These are phyloP conservation scores for Apophysomyces variabilis DNA, from an alignment of 371 early-diverging fungal species.

Conservation along the genomic window DNA sequence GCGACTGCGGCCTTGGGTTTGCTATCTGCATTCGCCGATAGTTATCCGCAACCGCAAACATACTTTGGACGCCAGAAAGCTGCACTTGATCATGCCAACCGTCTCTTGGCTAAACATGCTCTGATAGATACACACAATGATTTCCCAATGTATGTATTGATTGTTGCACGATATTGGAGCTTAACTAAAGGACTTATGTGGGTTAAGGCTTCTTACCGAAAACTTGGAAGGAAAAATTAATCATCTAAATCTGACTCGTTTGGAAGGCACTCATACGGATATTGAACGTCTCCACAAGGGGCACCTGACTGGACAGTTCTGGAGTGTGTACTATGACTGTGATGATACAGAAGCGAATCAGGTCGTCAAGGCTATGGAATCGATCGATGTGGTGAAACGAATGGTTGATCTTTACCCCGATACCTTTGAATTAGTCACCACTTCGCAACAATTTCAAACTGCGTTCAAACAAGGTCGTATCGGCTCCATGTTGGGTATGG, in stretches of 20 bases:
- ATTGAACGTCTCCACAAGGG: constrained; percentile 49
- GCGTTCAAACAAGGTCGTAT: constrained; percentile 51
- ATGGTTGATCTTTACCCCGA: constrained; percentile 56
- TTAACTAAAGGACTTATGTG: neutral
- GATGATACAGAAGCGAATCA: constrained; percentile 40
- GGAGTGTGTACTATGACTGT: constrained; percentile 64
- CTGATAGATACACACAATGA: constrained; percentile 56
- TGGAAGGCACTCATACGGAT: constrained; percentile 50
- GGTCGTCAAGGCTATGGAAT: constrained; percentile 48
- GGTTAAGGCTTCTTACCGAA: constrained; percentile 37
- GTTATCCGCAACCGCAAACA: neutral
- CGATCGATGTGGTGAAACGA: constrained; percentile 65
- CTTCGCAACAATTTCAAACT: constrained; percentile 48
- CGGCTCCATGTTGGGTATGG: constrained; percentile 69
- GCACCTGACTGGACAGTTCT: constrained; percentile 63
- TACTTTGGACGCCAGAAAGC: constrained; percentile 13
- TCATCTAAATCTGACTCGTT: constrained; percentile 35
- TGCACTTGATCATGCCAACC: constrained; percentile 32
- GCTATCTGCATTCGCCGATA: neutral
- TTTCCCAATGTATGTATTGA: constrained; percentile 38
- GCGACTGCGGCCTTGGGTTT: neutral
- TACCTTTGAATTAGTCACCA: constrained; percentile 53
- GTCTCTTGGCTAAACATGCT: constrained; percentile 32
- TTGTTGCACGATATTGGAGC: neutral
- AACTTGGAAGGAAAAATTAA: constrained; percentile 43